Base-by-base conservation (phyloP, 352 stramenopile genomes). In the Thalassiosira exigua region DNA sequence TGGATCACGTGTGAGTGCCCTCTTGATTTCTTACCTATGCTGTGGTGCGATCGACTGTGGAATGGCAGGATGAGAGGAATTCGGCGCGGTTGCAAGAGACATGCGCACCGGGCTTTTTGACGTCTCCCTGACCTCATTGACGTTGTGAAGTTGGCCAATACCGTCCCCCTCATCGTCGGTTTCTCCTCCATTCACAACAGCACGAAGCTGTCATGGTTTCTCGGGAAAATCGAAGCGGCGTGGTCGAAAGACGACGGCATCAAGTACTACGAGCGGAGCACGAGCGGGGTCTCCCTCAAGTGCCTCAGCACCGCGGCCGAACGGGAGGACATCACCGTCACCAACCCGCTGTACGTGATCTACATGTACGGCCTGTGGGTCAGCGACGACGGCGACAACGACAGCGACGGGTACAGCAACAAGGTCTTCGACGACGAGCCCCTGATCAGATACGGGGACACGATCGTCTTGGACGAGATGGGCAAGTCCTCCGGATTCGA, bases 381-480 rank as follows among this genome's bases (percentile, higher is more conserved):
- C 5, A 78, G 62, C 41, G 57, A 72, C 0, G 50, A 64, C 30
- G 74, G 79, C 14, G 70, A 81, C 21, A 79, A 75, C 54, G 79
- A 83, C 21, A 30, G 42, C n/a, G 59, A 83, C 64, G 74, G 69
- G 36, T 84, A 71, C 30, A 76, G 64, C 19, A 81, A 77, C 46
- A 87, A 87, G 75, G 64, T 80, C 17, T 94, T 94, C 68, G 81
- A 92, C 68, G 79, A 81, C 36, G 24, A 66, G 39, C 48, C 75
- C 14, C 32, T 91, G 26, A 62, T 79, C 26, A n/a, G 73, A 19
- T 94, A 89, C 73, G 87, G 71, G 4, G 74, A 94, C 42, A 91
- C 85, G 1, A 83, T 93, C 22, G 83, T 94, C 4, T 76, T 54
- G 5, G 86, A 93, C 67, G 70, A 90, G 21, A 91, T 94, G 24